Evolutionary conservation across 164 flowering plant genomes (phyloP), one percentile per base, ranked within the genome.

Genomic region (Akebia trifoliata): DNA sequence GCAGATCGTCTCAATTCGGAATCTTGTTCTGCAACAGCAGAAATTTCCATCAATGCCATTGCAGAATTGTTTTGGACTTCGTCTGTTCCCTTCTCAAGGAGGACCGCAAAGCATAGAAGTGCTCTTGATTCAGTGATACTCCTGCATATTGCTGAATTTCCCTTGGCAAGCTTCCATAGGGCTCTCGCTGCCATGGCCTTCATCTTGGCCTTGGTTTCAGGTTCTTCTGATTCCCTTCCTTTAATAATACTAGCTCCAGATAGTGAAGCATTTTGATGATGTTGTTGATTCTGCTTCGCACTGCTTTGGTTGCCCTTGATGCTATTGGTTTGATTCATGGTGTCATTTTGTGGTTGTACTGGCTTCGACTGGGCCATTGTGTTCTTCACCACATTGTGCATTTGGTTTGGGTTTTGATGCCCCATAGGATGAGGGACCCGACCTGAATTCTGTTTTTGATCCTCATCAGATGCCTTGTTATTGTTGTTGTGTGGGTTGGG

Each of bases 101-200:
- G 57, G 4, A 85, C 79, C 0, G 97, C 87, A 21, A 90, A 85
- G 54, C 97, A 86, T 2, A 86, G 54, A 2, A 90, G 73, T 1
- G 95, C 97, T 45, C 85, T 62, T 0, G 97, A 90, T 52, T 90
- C 97, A 0, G 93, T 85, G 50, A 90, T 80, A 74, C 76, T 86
- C 0, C 70, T 63, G 50, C 92, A 90, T 1, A 90, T 82, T 0
- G 69, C 11, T 0, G 72, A 50, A 47, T 83, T 90, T 0, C 81
- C 86, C 21, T 45, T 77, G 36, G 75, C 74, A 0, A 90, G 80
- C 49, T 69, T 59, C 80, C 92, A 82, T 0, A 90, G 73, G n/a
- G 95, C 97, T 39, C 69, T 66, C 0, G 97, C 95, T 0, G 95
- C 82, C 97, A 86, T 90, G 2, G 90, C 85, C 64, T 90, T 90